These are phyloP conservation scores for Curvularia spicifera DNA, from an alignment of 2,329 filamentous ascomycete genomes.

Conservation along the genomic window DNA sequence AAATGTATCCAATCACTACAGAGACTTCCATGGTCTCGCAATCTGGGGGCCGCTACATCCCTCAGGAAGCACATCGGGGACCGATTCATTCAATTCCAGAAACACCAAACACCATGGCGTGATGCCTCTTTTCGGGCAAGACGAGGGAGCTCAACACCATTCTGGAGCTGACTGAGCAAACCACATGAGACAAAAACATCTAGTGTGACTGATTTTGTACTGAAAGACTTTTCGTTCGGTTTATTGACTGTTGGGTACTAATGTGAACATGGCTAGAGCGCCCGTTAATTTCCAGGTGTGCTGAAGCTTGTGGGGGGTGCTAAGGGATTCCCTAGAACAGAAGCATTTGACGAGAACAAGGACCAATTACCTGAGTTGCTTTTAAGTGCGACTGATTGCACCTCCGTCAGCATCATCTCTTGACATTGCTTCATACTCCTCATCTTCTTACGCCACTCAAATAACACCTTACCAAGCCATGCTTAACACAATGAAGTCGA, in stretches of 20 bases:
- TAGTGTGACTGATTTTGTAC: background rate
- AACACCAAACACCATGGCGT: background rate
- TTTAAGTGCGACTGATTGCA: background rate
- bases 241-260: background rate
- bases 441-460: background rate
- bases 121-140: background rate
- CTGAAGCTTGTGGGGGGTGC: background rate
- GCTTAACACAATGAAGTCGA: background rate
- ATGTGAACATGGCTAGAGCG: background rate
- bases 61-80: background rate
- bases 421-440: background rate
- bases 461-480: background rate
- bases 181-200: background rate
- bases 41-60: background rate
- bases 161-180: background rate
- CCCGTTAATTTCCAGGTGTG: background rate
- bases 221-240: background rate
- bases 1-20: background rate
- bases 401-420: background rate
- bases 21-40: background rate
- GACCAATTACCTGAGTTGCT: background rate
- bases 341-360: background rate
- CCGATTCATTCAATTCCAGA: background rate
- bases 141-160: background rate
- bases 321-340: background rate